These are phyloP conservation scores for Vaccinium macrocarpon DNA, from an alignment of 148 eudicot genomes.

Conservation along the genomic window DNA sequence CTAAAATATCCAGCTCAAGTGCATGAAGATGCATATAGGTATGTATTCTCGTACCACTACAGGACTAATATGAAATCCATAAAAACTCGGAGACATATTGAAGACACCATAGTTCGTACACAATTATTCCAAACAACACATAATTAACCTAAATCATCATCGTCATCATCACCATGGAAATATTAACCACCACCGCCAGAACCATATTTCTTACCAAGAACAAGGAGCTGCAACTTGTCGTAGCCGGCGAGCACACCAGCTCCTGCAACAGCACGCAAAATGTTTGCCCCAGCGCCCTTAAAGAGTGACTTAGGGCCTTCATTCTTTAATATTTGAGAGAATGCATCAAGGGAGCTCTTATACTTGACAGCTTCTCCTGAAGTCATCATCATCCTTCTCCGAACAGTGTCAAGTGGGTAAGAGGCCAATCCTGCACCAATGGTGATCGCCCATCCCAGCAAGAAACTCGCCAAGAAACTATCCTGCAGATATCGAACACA, in stretches of 20 bases:
- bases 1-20: neutral
- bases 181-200: constrained; percentile 51
- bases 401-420: constrained; percentile 63
- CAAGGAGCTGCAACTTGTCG: constrained; percentile 57
- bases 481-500: constrained; percentile 39
- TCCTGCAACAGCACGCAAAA: constrained; percentile 68
- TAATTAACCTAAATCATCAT: constrained; percentile 11
- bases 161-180: constrained; percentile 15
- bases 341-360: constrained; percentile 61
- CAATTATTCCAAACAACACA: neutral
- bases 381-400: constrained; percentile 80
- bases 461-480: constrained; percentile 69
- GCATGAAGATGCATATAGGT: neutral
- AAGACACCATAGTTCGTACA: constrained; percentile 1
- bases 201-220: constrained; percentile 66
- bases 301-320: constrained; percentile 61
- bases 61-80: constrained; percentile 5
- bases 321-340: constrained; percentile 51
- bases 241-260: constrained; percentile 72
- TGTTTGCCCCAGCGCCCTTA: constrained; percentile 75
- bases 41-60: neutral
- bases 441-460: constrained; percentile 67
- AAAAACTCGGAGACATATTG: neutral
- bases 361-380: constrained; percentile 72
- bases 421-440: constrained; percentile 64